Evolutionary conservation across 2,329 filamentous ascomycete species (phyloP).

Genomic region (Emydomyces testavorans): DNA sequence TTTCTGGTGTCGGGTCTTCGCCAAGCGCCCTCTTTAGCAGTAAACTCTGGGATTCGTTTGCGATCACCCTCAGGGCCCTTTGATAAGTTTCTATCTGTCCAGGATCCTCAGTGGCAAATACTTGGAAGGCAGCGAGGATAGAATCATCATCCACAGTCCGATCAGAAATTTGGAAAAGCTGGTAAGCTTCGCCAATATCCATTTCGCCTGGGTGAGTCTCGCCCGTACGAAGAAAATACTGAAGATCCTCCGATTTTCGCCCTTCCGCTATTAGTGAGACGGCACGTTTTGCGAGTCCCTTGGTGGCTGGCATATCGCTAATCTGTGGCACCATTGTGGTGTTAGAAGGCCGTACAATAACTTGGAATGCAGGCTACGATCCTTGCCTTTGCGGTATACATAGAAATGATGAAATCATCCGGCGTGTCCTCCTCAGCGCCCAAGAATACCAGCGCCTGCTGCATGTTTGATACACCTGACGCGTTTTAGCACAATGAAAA

Average conservation of each 20-base stretch:
- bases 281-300: constrained; percentile 44
- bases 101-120: constrained; percentile 37
- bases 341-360: not conserved
- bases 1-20: constrained; percentile 23
- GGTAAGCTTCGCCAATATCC: constrained; percentile 45
- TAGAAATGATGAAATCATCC: constrained; percentile 48
- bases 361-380: not conserved
- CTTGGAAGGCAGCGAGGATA: constrained; percentile 39
- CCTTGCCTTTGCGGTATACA: constrained; percentile 46
- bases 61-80: constrained; percentile 40
- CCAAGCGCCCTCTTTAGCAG: constrained; percentile 27
- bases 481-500: too few species aligned
- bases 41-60: constrained; percentile 32
- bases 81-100: constrained; percentile 37
- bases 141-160: constrained; percentile 42
- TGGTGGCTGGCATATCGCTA: constrained; percentile 40
- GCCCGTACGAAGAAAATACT: constrained; percentile 43
- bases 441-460: constrained; percentile 53
- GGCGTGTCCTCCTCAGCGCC: constrained; percentile 40
- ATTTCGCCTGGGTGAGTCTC: constrained; percentile 41
- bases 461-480: constrained; percentile 17
- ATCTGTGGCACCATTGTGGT: constrained; percentile 26
- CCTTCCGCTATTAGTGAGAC: constrained; percentile 48
- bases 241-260: constrained; percentile 45
- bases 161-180: constrained; percentile 42